phyloP scores from a whole-genome alignment of 1,139 yeast genomes.

The Candida labiduridarum region DNA sequence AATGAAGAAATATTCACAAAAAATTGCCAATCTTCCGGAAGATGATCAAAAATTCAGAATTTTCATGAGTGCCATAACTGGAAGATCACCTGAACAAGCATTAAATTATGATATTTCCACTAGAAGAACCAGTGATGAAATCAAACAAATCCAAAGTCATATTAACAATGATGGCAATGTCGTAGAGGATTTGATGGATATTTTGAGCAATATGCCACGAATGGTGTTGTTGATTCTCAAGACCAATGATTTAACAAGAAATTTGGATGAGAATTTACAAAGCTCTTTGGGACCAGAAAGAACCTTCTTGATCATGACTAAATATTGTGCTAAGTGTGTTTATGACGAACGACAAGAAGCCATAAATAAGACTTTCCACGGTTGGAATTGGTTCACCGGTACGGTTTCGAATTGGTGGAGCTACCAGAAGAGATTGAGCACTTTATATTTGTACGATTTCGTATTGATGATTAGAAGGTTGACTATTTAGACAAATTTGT shows the following conservation, averaged over 20 bases:
- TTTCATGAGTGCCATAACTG: slow-evolving; percentile 93
- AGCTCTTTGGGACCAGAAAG: slow-evolving; percentile 88
- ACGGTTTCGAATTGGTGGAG: slow-evolving; percentile 45
- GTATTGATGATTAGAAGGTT: slow-evolving; percentile 28
- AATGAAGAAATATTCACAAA: slow-evolving; percentile 74
- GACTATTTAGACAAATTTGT: not conserved
- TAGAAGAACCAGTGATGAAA: slow-evolving; percentile 59
- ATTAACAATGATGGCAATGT: slow-evolving; percentile 60
- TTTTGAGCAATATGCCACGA: slow-evolving; percentile 80
- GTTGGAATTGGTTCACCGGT: slow-evolving; percentile 44
- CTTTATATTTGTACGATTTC: slow-evolving; percentile 59
- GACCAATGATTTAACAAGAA: slow-evolving; percentile 91
- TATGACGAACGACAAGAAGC: slow-evolving; percentile 62
- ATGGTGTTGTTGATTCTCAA: slow-evolving; percentile 83
- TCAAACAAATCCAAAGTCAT: slow-evolving; percentile 64
- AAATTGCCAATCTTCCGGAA: slow-evolving; percentile 79
- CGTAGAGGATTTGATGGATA: slow-evolving; percentile 74
- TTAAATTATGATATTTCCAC: slow-evolving; percentile 52
- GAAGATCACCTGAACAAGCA: slow-evolving; percentile 58
- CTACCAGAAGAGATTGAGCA: slow-evolving; percentile 55
- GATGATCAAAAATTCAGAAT: slow-evolving; percentile 68
- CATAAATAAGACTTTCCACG: slow-evolving; percentile 30
- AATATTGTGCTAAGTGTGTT: slow-evolving; percentile 82
- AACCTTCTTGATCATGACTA: slow-evolving; percentile 85
- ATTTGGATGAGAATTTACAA: slow-evolving; percentile 78